phyloP scores from a whole-genome alignment of 371 early-diverging fungal species.

The Mucor lusitanicus region DNA sequence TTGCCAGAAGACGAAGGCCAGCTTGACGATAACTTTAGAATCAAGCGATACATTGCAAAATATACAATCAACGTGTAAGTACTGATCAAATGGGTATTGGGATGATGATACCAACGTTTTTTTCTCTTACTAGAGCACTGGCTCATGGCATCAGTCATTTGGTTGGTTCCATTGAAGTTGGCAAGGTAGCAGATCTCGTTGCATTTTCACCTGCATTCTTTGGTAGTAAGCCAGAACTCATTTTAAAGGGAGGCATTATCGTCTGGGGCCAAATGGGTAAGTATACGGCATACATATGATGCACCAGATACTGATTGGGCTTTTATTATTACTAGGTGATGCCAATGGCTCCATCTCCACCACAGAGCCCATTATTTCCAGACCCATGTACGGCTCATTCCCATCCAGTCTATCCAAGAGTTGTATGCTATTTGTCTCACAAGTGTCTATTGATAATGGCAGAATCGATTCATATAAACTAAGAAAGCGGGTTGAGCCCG shows the following conservation, averaged over 20 bases:
- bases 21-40: slow-evolving; percentile 72
- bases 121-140: slow-evolving; percentile 75
- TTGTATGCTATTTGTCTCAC: slow-evolving; percentile 80
- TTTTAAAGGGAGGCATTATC: slow-evolving; percentile 88
- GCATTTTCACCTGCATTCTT: slow-evolving; percentile 84
- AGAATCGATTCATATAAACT: slow-evolving; percentile 58
- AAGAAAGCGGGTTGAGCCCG: slow-evolving; percentile 71
- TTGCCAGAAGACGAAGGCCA: slow-evolving; percentile 57
- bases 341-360: slow-evolving; percentile 86
- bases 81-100: too few relatives aligned
- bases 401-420: slow-evolving; percentile 59
- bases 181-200: slow-evolving; percentile 91
- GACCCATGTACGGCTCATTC: slow-evolving; percentile 82
- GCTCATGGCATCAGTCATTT: slow-evolving; percentile 86
- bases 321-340: slow-evolving; percentile 54
- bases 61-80: slow-evolving; percentile 90
- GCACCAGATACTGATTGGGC: neutral
- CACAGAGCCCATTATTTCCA: slow-evolving; percentile 80
- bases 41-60: slow-evolving; percentile 89
- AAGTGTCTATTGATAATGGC: slow-evolving; percentile 67
- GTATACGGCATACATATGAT: neutral
- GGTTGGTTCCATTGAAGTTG: slow-evolving; percentile 90
- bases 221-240: slow-evolving; percentile 84
- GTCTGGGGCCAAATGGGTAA: slow-evolving; percentile 78
- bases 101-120: too few relatives aligned